phyloP scores from a whole-genome alignment of 1,284 basidiomycete species.

The Tylopilus orsonianus region DNA sequence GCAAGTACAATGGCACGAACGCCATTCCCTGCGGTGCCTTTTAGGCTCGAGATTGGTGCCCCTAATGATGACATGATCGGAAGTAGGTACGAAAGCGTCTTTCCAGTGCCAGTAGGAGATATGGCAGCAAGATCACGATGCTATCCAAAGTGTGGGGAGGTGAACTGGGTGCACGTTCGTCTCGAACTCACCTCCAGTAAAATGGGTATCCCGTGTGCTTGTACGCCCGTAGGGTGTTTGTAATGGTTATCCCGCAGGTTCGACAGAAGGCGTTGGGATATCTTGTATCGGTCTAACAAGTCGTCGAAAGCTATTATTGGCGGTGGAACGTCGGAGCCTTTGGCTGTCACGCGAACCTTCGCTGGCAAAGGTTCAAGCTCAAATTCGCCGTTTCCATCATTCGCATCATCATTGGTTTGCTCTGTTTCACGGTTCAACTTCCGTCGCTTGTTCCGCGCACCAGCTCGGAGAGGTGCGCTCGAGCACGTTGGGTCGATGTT shows the following conservation, averaged over 20 bases:
- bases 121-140: slow-evolving; percentile 85
- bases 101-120: slow-evolving; percentile 93
- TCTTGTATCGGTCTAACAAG: slow-evolving; percentile 53
- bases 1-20: slow-evolving; percentile 82
- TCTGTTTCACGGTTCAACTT: slow-evolving; percentile 30
- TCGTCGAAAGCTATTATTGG: slow-evolving; percentile 58
- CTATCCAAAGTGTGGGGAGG: slow-evolving; percentile 33
- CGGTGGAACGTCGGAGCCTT: slow-evolving; percentile 64
- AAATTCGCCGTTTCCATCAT: slow-evolving; percentile 32
- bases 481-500: slow-evolving; percentile 13
- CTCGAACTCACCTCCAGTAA: slow-evolving; percentile 57
- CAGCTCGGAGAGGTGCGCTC: slow-evolving; percentile 17
- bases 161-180: neutral
- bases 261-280: slow-evolving; percentile 56
- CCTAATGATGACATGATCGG: slow-evolving; percentile 72
- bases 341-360: slow-evolving; percentile 65
- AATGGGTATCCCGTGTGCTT: slow-evolving; percentile 73
- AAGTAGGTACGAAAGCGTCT: slow-evolving; percentile 87
- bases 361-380: slow-evolving; percentile 35
- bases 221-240: slow-evolving; percentile 67
- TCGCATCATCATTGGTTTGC: slow-evolving; percentile 34
- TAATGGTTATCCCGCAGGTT: slow-evolving; percentile 66
- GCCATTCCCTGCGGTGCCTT: slow-evolving; percentile 52
- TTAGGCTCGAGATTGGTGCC: slow-evolving; percentile 56
- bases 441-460: slow-evolving; percentile 38